A percentile compares a stretch with the other conserved stretches of the same genome.
Evolutionary conservation across 2,329 filamentous ascomycete species (phyloP).

Genomic region (Fusarium oligoseptatum): DNA sequence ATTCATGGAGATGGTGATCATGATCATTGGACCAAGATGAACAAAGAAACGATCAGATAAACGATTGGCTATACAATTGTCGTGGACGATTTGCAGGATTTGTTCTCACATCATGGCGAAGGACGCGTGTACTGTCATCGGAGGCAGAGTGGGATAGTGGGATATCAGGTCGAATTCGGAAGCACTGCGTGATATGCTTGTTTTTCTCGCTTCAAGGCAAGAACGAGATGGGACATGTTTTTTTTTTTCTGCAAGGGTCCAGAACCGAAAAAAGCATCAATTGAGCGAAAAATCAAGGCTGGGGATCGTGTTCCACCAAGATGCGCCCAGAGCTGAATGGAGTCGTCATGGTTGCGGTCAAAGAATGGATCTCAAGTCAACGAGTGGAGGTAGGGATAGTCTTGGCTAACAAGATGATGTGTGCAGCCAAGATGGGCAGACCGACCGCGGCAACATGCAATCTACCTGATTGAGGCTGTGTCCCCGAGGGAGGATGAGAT

Average conservation of each 20-base stretch:
- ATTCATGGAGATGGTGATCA: neutral
- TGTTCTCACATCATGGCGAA: neutral
- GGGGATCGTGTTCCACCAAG: neutral
- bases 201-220: neutral
- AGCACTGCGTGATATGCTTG: neutral
- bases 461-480: constrained; percentile 8
- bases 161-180: constrained; percentile 9
- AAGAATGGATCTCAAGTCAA: neutral
- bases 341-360: constrained; percentile 6
- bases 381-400: neutral
- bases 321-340: neutral
- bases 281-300: neutral
- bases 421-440: constrained; percentile 7
- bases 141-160: constrained; percentile 27
- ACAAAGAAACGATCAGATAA: neutral
- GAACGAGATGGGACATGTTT: neutral
- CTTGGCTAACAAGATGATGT: constrained; percentile 4
- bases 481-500: neutral
- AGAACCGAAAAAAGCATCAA: neutral
- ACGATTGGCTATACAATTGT: neutral
- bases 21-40: neutral
- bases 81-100: neutral
- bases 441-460: neutral
- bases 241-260: neutral
- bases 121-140: constrained; percentile 18